Conservation (phyloP, 192 early-diverging fungal genomes). For the Dissophora ornata region DNA sequence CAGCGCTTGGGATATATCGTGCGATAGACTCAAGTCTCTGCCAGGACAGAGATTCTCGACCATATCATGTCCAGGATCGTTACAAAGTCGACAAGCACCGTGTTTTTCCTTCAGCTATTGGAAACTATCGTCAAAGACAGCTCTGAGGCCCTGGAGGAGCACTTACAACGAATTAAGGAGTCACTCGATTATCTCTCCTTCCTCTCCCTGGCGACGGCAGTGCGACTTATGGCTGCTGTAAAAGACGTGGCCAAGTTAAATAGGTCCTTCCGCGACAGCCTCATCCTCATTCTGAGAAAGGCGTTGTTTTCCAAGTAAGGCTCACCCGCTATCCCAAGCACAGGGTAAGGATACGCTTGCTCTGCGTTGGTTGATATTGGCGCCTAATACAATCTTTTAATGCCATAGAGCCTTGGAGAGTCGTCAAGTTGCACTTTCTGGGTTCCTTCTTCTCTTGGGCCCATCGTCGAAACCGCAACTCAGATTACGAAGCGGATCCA, state of each 20-base stretch:
- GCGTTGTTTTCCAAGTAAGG: conserved; percentile 71
- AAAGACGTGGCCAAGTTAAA: conserved; percentile 66
- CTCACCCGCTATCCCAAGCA: too few species aligned
- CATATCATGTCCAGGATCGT: conserved; percentile 72
- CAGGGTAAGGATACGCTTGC: too few species aligned
- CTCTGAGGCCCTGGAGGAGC: conserved; percentile 49
- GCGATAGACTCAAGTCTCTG: conserved; percentile 70
- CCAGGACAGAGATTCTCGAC: conserved; percentile 75
- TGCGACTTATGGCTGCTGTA: conserved; percentile 65
- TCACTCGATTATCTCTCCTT: conserved; percentile 73
- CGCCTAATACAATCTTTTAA: too few species aligned
- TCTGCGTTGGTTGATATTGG: too few species aligned
- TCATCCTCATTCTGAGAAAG: conserved; percentile 78
- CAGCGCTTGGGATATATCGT: too few species aligned
- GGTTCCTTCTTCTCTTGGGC: conserved; percentile 65
- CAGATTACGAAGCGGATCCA: conserved; percentile 17
- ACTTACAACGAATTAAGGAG: conserved; percentile 66
- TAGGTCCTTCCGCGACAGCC: conserved; percentile 65
- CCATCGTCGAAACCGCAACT: conserved; percentile 36
- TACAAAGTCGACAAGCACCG: conserved; percentile 58
- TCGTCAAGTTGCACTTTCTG: conserved; percentile 69
- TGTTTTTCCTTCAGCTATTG: conserved; percentile 59
- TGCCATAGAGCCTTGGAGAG: conserved; percentile 56
- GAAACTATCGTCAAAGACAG: conserved; percentile 59
- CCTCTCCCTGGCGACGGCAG: conserved; percentile 61